These are phyloP conservation scores for Heterobasidion parviporum DNA, from an alignment of 1,284 basidiomycete species.

Conservation along the genomic window DNA sequence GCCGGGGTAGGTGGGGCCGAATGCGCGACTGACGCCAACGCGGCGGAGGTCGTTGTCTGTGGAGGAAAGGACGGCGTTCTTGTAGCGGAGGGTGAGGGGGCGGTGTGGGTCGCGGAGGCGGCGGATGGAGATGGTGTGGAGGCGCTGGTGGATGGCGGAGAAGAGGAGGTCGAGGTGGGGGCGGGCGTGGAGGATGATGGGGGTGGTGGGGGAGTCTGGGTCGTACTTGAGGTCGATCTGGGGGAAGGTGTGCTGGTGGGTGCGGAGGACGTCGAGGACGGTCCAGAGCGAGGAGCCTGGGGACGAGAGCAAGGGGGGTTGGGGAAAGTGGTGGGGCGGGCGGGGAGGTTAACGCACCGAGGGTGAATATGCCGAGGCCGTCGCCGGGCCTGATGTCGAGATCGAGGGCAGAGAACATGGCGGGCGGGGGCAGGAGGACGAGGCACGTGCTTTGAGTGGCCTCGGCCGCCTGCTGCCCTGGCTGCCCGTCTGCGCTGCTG, in stretches of 20 bases:
- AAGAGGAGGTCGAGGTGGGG: slow-evolving; percentile 77
- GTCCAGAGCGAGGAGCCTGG: slow-evolving; percentile 78
- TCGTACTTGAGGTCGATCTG: slow-evolving; percentile 83
- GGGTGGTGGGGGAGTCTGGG: slow-evolving; percentile 64
- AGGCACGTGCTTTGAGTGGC: too few relatives aligned
- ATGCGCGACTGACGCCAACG: slow-evolving; percentile 61
- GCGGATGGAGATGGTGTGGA: slow-evolving; percentile 67
- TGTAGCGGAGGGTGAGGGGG: slow-evolving; percentile 63
- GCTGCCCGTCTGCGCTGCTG: neutral
- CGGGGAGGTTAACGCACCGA: slow-evolving; percentile 37
- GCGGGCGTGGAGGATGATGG: slow-evolving; percentile 69
- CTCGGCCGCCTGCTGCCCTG: too few relatives aligned
- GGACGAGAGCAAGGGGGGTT: neutral
- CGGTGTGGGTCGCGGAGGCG: slow-evolving; percentile 56
- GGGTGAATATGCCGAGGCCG: slow-evolving; percentile 70
- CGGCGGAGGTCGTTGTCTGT: slow-evolving; percentile 52
- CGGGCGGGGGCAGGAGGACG: neutral
- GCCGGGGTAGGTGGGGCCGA: slow-evolving; percentile 81
- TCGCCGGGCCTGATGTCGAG: slow-evolving; percentile 73
- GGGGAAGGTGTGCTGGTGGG: slow-evolving; percentile 60
- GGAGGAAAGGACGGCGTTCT: slow-evolving; percentile 54
- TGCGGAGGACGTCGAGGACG: slow-evolving; percentile 62
- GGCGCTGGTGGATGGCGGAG: slow-evolving; percentile 65
- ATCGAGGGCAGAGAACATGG: slow-evolving; percentile 61
- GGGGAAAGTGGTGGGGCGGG: slow-evolving; percentile 1